Evolutionary conservation across 306 rosid genomes (phyloP).

Genomic region (Hylodesmum podocarpum): DNA sequence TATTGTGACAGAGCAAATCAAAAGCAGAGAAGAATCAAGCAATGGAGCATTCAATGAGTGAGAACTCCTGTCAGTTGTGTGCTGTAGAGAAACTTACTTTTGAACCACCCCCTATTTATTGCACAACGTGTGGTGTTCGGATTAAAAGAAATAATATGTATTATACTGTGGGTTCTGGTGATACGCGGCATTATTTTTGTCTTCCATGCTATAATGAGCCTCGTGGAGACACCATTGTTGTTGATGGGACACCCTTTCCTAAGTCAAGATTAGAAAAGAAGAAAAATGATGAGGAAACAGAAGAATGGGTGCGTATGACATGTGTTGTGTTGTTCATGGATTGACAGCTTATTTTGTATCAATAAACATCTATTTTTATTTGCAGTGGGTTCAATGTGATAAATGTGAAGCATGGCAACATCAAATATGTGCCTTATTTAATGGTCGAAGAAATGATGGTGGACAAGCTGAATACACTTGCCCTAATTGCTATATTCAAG

Average conservation of each 20-base stretch:
- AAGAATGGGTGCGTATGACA: constrained; percentile 74
- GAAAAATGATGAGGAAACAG: constrained; percentile 97
- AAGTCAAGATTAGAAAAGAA: constrained; percentile 91
- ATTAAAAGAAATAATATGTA: constrained; percentile 92
- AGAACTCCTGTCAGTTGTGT: constrained; percentile 96
- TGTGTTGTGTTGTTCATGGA: constrained; percentile 12
- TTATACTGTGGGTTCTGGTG: constrained; percentile 90
- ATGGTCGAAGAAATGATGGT: constrained; percentile 94
- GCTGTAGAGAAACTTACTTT: constrained; percentile 98
- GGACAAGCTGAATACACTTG: constrained; percentile 99
- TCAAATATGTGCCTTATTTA: constrained; percentile 96
- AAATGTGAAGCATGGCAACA: constrained; percentile 99
- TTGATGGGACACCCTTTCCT: constrained; percentile 77
- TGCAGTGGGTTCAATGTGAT: constrained; percentile 99
- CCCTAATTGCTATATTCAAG: constrained; percentile 86
- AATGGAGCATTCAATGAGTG: constrained; percentile 92
- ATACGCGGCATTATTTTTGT: constrained; percentile 90
- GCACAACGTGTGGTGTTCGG: constrained; percentile 90
- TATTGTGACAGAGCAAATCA: constrained; percentile 74
- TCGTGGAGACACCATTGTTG: constrained; percentile 79
- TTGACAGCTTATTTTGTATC: constrained; percentile 31
- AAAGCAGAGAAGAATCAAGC: constrained; percentile 99
- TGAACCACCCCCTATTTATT: constrained; percentile 96
- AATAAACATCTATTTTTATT: constrained; percentile 13
- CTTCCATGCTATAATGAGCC: constrained; percentile 92